These are phyloP conservation scores for Malassezia sp. DNA, from an alignment of 1,284 basidiomycete species.

Conservation along the genomic window DNA sequence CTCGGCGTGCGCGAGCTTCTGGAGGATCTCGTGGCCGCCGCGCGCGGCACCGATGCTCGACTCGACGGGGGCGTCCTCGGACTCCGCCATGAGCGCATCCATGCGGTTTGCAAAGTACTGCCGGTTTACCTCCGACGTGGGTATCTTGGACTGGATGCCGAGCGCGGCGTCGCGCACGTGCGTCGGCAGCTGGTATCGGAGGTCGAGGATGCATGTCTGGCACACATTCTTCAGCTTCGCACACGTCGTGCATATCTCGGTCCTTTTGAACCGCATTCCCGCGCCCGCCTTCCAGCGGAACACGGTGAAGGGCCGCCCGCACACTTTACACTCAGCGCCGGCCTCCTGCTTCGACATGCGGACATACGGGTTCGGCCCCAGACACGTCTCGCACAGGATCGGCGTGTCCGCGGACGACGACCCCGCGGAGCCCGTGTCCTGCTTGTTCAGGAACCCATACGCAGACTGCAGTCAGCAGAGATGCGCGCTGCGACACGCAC, in stretches of 20 bases:
- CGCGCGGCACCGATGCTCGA: slow-evolving; percentile 16
- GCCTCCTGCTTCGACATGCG: slow-evolving; percentile 83
- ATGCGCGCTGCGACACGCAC: no score
- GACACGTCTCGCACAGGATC: slow-evolving; percentile 54
- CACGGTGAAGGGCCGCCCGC: slow-evolving; percentile 79
- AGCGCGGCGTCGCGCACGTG: slow-evolving; percentile 95
- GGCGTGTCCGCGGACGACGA: slow-evolving; percentile 85
- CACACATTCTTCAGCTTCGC: slow-evolving; percentile 98
- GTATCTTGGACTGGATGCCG: slow-evolving; percentile 72
- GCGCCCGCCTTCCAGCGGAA: slow-evolving; percentile 94
- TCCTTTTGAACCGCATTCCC: slow-evolving; percentile 89
- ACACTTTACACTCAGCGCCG: slow-evolving; percentile 83
- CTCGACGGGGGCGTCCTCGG: slow-evolving; percentile 13
- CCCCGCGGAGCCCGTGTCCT: slow-evolving; percentile 52
- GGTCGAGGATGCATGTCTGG: slow-evolving; percentile 90
- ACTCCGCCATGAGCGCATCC: slow-evolving; percentile 62
- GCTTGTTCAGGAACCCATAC: slow-evolving; percentile 26
- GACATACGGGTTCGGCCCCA: slow-evolving; percentile 47
- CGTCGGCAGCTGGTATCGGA: slow-evolving; percentile 84
- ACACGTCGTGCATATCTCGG: slow-evolving; percentile 95
- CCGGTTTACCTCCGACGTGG: slow-evolving; percentile 81
- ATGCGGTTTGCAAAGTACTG: slow-evolving; percentile 66
- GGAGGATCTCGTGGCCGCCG: slow-evolving; percentile 80
- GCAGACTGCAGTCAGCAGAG: slow-evolving; percentile 13
- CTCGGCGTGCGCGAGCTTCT: slow-evolving; percentile 79